Base-by-base conservation (phyloP, 495 filamentous ascomycete genomes). In the Trichoderma gamsii region DNA sequence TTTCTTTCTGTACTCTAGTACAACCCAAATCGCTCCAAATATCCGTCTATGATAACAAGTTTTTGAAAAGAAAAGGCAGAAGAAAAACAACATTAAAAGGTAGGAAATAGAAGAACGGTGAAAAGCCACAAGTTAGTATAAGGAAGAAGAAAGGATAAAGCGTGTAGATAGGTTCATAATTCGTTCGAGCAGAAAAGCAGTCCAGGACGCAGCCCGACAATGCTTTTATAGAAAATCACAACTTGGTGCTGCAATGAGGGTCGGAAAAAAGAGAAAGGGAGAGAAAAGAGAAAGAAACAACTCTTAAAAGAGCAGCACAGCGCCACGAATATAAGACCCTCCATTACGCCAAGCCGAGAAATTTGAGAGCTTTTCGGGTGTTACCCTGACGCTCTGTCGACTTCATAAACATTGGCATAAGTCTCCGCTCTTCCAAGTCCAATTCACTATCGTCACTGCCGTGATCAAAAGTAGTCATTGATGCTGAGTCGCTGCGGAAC, bases 331-430 rank as follows among this genome's bases (percentile, higher is more conserved):
- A n/a, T 6, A 11, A 38, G 35, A 38, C 7, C 11, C 46, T 15
- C 38, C 12, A n/a, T 66, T 52, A 73, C 6, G 75, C 67, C 13
- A 79, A 71, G n/a, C 76, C 76, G 1, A 78, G 70, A 71, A 74
- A 78, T 68, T 76, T 77, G 27, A 78, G 70, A 41, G 76, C 76
- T 67, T 78, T 78, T 8, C 72, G 71, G 46, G 73, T 75, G 41
- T 69, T 76, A 9, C 71, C 71, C 68, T 75, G 76, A 25, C 71
- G 72, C 44, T 71, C 64, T 0, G 46, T 59, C 2, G 63, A 18
- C 29, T 67, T 69, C 21, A 73, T 69, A 23, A 73, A 79, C 41
- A 76, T 69, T 18, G 77, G 74, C 72, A 79, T 77, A 27, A 77
- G 76, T 64, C 76, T 74, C 5, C 76, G 72, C 41, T 74, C 76